Evolutionary conservation across 768 basidiomycete species (phyloP), one percentile per base, ranked within the genome.

Genomic region (Tylopilus rubrobrunneus): DNA sequence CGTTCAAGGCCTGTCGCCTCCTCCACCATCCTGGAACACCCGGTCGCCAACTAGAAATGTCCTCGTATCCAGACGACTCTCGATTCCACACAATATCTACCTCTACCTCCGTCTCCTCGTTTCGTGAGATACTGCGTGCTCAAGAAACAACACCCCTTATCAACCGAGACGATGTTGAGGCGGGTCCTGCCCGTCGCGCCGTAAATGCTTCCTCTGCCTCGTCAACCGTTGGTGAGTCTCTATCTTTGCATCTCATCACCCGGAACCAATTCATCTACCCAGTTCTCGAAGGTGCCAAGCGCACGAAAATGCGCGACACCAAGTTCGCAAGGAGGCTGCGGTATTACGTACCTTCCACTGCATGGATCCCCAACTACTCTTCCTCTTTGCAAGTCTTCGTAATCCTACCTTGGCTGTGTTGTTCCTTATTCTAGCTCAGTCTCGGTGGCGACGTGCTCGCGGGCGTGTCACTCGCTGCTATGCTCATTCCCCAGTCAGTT

Each of bases 401-500:
- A 2, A 1, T 36, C 44, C 48, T 49, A 11, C 29, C 45, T 43
- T 37, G 21, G 2, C n/a, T n/a, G 9, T 25, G 19, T 19, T 19
- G 25, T 21, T 15, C 42, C 52, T 59, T 51, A 48, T 48, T 46
- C 51, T 15, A 11, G 43, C 21, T 27, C 56, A 85, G 83, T 39
- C 73, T 86, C 23, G 74, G 78, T 10, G 84, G 84, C 19, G 92
- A 95, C 68, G 61, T 91, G n/a, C 74, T 92, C 0, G 91, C 90
- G 27, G 95, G 94, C 17, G 64, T 93, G 28, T 93, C 93, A 0
- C 84, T 97, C 9, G 87, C 89, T 19, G 85, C 83, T 48, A 87
- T 91, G 79, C 76, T 91, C 42, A 87, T 91, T 64, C 89, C 90
- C 7, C 86, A 91, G 68, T 89, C 91, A 1, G 89, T 97, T 67